Conservation (phyloP, 306 rosid genomes). For the Medicago truncatula region DNA sequence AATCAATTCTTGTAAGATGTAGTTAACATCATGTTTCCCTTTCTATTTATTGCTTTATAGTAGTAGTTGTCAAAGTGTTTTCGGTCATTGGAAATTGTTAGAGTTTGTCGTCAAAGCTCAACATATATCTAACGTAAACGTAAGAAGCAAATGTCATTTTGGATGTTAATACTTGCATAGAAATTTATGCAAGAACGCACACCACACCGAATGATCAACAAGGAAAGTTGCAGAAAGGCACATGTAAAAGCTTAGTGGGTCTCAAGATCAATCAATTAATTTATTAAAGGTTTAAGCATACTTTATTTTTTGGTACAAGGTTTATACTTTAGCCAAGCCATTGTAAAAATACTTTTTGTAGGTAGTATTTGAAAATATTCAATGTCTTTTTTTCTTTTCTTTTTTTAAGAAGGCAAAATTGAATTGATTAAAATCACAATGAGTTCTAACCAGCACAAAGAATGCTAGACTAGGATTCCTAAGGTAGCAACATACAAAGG, state of each 20-base stretch:
- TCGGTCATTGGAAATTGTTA: slow-evolving; percentile 1
- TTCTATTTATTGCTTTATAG: not conserved
- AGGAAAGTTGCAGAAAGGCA: slow-evolving; percentile 1
- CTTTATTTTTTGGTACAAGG: not conserved
- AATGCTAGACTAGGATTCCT: too few species aligned
- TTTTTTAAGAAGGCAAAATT: too few species aligned
- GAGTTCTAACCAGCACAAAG: too few species aligned
- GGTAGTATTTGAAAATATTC: too few species aligned
- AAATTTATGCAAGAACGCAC: slow-evolving; percentile 8
- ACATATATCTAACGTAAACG: not conserved
- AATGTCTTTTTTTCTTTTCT: too few species aligned
- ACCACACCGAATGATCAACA: not conserved
- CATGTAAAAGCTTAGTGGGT: not conserved
- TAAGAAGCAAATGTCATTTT: slow-evolving; percentile 34
- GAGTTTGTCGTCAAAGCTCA: slow-evolving; percentile 11
- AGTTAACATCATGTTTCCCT: not conserved
- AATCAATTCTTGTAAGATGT: not conserved
- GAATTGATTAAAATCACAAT: too few species aligned
- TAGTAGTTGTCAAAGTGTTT: not conserved
- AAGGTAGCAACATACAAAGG: too few species aligned
- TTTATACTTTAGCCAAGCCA: too few species aligned
- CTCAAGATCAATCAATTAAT: not conserved
- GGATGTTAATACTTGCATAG: not conserved
- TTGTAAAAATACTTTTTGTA: too few species aligned
- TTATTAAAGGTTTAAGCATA: not conserved